These are phyloP conservation scores for Botryotinia globosa DNA, from an alignment of 2,329 filamentous ascomycete species.

Conservation along the genomic window DNA sequence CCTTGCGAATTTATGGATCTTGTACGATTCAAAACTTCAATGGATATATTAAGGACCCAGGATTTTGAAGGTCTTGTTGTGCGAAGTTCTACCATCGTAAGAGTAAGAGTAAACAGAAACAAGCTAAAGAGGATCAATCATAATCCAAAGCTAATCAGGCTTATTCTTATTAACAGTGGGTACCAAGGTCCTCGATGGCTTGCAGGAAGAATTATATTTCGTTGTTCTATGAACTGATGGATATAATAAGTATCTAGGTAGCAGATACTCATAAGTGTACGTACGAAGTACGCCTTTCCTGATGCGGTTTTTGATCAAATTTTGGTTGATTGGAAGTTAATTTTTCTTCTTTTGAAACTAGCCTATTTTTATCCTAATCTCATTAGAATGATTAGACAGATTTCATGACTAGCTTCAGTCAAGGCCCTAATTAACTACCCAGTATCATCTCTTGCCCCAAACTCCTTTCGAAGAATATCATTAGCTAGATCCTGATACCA, in stretches of 20 bases:
- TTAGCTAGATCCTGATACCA: not conserved
- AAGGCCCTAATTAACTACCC: not conserved
- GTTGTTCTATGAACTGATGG: not conserved
- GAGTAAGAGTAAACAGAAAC: not conserved
- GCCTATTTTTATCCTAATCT: not conserved
- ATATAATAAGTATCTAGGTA: not conserved
- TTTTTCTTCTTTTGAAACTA: not conserved
- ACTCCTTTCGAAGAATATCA: not conserved
- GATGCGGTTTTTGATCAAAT: not conserved
- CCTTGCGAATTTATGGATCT: conserved; percentile 7
- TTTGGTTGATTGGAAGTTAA: not conserved
- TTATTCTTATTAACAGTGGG: not conserved
- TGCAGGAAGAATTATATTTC: not conserved
- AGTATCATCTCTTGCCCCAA: not conserved
- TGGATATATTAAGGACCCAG: not conserved
- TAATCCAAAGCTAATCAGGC: not conserved
- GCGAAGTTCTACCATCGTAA: not conserved
- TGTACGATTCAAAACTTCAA: not conserved
- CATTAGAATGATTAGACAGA: not conserved
- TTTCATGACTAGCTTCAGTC: not conserved
- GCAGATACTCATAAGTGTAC: not conserved
- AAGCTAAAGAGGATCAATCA: not conserved
- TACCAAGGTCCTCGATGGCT: not conserved
- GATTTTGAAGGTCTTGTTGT: not conserved
- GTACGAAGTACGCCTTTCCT: not conserved